Conservation (phyloP, 345 rosid genomes). For the Brassica carinata region DNA sequence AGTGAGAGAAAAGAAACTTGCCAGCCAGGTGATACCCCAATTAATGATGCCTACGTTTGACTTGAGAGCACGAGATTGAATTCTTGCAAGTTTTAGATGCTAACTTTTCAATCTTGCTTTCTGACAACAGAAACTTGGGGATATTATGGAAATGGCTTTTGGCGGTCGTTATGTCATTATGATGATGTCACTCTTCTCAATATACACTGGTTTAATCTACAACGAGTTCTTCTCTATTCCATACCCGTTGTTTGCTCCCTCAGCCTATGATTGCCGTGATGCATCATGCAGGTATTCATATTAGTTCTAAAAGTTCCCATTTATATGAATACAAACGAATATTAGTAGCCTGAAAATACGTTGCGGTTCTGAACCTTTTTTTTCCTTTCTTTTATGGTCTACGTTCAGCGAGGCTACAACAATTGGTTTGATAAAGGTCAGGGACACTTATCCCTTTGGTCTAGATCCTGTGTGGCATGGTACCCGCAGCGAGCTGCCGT, state of each 20-base stretch:
- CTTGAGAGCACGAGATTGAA: conserved; percentile 7
- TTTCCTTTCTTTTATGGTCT: background rate
- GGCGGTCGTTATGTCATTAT: conserved; percentile 95
- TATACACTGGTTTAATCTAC: conserved; percentile 89
- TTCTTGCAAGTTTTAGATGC: conserved; percentile 17
- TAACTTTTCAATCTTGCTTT: conserved; percentile 21
- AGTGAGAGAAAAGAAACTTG: conserved; percentile 86
- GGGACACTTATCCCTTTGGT: conserved; percentile 89
- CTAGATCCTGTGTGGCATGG: conserved; percentile 99
- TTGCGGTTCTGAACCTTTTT: background rate
- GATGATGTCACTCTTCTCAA: conserved; percentile 94
- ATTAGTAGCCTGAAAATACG: background rate
- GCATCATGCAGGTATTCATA: conserved; percentile 74
- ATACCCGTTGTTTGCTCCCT: conserved; percentile 75
- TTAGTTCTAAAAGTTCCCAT: conserved; percentile 16
- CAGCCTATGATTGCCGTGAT: conserved; percentile 99
- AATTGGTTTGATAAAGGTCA: conserved; percentile 74
- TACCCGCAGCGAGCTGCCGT: conserved; percentile 86
- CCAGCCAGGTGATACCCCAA: conserved; percentile 69
- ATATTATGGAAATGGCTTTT: conserved; percentile 92
- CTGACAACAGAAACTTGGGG: conserved; percentile 78
- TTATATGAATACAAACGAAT: background rate
- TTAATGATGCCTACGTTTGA: conserved; percentile 19
- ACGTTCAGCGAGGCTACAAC: conserved; percentile 27
- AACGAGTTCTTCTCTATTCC: conserved; percentile 98